Base-by-base conservation (phyloP, 108 stramenopile genomes). In the Bacterosira constricta region DNA sequence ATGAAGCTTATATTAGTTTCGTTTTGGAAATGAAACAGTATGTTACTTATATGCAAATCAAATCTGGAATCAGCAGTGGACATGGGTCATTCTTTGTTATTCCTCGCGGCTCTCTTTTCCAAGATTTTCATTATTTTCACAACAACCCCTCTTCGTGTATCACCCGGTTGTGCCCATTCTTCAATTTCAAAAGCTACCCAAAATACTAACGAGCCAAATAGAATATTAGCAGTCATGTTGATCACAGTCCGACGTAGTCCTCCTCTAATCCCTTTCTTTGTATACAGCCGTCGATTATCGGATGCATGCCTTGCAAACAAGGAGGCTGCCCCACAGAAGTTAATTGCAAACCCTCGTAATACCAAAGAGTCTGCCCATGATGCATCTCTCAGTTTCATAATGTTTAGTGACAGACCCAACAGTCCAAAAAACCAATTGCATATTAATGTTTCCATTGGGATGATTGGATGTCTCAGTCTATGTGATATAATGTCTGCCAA, bases 291-390 rank as follows among this genome's bases (percentile, higher is more conserved):
- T 15, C 63, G 69, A 53, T 65, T 69, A 47, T 64, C 77, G 47
- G 39, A 70, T 35, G 68, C 61, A 60, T 78, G 77, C 15, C 69
- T 62, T 30, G 69, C 63, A 38, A 78, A 78, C 15, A 63, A 37
- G n/a, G 77, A 78, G 10, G 77, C 77, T 36, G 56, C 69, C 3
- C 77, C 77, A 46, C 77, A 78, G 38, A 70, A 78, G 39, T 70
- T 78, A 8, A 65, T 31, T 31, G 69, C 37, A 47, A 78, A 78
- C 30, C 59, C 69, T 35, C 55, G 52, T 21, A 78, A 29, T 9
- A 58, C 0, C 18, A 78, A 53, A 0, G 69, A 78, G 25, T 71
- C 47, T 34, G 12, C 62, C 69, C 69, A 70, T 15, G 63, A 65
- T 34, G 54, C 42, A 31, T 70, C 50, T 11, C 49, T 57, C 23